Conservation (phyloP, 2,329 filamentous ascomycete genomes). For the Sarocladium brachiariae region DNA sequence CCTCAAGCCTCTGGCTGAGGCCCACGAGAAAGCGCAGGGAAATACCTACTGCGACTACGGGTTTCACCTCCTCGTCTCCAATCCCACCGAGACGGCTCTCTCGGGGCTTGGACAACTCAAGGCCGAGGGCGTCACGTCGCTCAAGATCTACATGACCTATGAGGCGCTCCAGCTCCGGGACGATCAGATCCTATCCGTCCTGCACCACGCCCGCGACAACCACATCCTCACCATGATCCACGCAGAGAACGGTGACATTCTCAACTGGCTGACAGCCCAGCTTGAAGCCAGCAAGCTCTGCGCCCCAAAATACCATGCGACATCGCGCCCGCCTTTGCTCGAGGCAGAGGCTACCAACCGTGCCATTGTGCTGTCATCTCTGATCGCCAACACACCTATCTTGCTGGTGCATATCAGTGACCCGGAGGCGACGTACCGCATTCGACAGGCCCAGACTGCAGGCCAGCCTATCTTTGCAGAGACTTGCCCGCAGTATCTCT, state of each 20-base stretch:
- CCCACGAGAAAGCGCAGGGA: constrained; percentile 36
- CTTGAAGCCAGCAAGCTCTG: constrained; percentile 40
- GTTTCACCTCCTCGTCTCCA: constrained; percentile 45
- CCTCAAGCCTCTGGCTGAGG: constrained; percentile 35
- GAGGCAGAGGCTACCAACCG: constrained; percentile 47
- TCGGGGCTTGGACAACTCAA: constrained; percentile 29
- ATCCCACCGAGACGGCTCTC: constrained; percentile 34
- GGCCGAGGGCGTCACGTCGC: constrained; percentile 35
- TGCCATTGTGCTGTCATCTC: constrained; percentile 40
- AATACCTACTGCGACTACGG: constrained; percentile 50
- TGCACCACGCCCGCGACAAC: constrained; percentile 39
- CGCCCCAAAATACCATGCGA: constrained; percentile 44
- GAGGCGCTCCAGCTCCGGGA: constrained; percentile 41
- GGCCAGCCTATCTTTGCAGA: constrained; percentile 45
- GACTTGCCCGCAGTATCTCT: constrained; percentile 50
- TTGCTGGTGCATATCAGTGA: constrained; percentile 47
- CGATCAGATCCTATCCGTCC: constrained; percentile 40
- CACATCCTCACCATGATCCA: constrained; percentile 48
- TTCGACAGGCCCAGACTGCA: constrained; percentile 38
- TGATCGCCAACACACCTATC: constrained; percentile 41
- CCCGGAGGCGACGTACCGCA: constrained; percentile 36
- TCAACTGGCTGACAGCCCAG: constrained; percentile 46
- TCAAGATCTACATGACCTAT: constrained; percentile 50
- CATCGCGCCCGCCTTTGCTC: constrained; percentile 40
- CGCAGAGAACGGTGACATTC: constrained; percentile 46